These are phyloP conservation scores for Chaetoscypha palmicola DNA, from an alignment of 2,329 filamentous ascomycete genomes.

Conservation along the genomic window DNA sequence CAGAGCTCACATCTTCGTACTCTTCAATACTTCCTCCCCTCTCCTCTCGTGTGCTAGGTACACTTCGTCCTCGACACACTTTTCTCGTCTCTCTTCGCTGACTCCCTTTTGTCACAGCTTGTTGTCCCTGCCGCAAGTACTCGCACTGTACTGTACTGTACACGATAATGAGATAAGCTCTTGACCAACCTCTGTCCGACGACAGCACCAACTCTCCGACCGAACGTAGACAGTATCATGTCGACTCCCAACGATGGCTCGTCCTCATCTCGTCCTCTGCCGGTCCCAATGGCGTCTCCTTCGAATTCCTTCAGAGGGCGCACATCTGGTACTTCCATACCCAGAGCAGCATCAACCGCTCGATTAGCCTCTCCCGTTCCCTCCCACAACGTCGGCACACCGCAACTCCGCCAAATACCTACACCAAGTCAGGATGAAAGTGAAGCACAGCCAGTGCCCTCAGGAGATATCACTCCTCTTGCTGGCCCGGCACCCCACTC, in stretches of 20 bases:
- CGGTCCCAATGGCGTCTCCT: conserved; percentile 40
- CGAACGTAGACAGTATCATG: conserved; percentile 20
- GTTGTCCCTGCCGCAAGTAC: neutral
- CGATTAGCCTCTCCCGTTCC: conserved; percentile 53
- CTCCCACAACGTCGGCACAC: conserved; percentile 38
- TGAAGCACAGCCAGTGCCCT: conserved; percentile 25
- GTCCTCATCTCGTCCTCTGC: conserved; percentile 31
- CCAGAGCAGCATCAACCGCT: conserved; percentile 53
- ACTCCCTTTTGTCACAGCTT: neutral
- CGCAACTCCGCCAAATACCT: conserved; percentile 43
- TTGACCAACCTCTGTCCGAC: conserved; percentile 5
- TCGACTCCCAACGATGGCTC: conserved; percentile 29
- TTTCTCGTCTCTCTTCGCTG: neutral
- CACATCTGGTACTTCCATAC: conserved; percentile 39
- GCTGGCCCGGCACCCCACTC: conserved; percentile 50
- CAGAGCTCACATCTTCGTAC: too few relatives aligned
- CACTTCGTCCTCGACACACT: too few relatives aligned
- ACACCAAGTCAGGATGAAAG: conserved; percentile 36
- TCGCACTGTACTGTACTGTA: too few relatives aligned
- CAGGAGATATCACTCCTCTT: conserved; percentile 53
- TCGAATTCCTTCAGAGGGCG: conserved; percentile 36
- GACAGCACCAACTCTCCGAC: neutral
- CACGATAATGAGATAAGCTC: conserved; percentile 14
- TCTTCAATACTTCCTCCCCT: too few relatives aligned
- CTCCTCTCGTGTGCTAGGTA: too few relatives aligned